Percentiles rank a stretch among this genome's conserved stretches.
Conservation (phyloP, 1,284 basidiomycete genomes). For the Phenoliferia sp. region DNA sequence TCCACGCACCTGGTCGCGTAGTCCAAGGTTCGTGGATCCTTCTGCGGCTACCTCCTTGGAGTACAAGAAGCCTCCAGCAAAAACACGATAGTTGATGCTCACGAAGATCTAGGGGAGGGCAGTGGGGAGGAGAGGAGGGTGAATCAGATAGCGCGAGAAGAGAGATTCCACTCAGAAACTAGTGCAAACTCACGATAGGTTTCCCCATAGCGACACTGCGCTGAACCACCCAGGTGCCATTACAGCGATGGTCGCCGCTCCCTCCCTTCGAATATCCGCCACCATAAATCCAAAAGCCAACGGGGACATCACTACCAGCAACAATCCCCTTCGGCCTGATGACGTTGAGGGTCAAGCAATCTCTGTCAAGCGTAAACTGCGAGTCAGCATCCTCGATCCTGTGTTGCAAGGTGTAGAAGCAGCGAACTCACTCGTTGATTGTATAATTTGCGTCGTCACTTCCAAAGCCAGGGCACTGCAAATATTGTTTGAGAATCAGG, state of each 20-base stretch:
- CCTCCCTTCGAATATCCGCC: slow-evolving; percentile 11
- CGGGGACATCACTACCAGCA: slow-evolving; percentile 34
- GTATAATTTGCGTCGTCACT: slow-evolving; percentile 2
- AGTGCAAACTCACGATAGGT: slow-evolving; percentile 7
- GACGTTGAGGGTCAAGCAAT: slow-evolving; percentile 35
- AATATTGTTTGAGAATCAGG: slow-evolving; percentile 4
- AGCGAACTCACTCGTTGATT: slow-evolving; percentile 22
- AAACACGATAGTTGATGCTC: slow-evolving; percentile 33
- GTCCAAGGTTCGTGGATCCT: neutral
- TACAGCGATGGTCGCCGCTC: slow-evolving; percentile 10
- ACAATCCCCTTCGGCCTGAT: slow-evolving; percentile 26
- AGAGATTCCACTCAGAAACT: too few species aligned
- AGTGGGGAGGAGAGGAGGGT: too few species aligned
- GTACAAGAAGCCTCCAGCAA: neutral
- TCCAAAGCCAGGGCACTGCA: slow-evolving; percentile 9
- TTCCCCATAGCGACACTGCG: slow-evolving; percentile 7
- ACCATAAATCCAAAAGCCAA: slow-evolving; percentile 39
- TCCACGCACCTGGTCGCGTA: slow-evolving; percentile 45
- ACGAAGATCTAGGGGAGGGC: slow-evolving; percentile 2
- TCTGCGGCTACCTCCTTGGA: slow-evolving; percentile 29
- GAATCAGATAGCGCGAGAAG: accelerated
- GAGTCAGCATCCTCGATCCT: too few species aligned
- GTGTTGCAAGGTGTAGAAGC: too few species aligned
- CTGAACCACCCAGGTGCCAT: slow-evolving; percentile 9
- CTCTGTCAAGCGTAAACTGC: too few species aligned